Evolutionary conservation across 2,329 filamentous ascomycete genomes (phyloP), one percentile per base, ranked within the genome.

Genomic region (Paecilomyces formosus): DNA sequence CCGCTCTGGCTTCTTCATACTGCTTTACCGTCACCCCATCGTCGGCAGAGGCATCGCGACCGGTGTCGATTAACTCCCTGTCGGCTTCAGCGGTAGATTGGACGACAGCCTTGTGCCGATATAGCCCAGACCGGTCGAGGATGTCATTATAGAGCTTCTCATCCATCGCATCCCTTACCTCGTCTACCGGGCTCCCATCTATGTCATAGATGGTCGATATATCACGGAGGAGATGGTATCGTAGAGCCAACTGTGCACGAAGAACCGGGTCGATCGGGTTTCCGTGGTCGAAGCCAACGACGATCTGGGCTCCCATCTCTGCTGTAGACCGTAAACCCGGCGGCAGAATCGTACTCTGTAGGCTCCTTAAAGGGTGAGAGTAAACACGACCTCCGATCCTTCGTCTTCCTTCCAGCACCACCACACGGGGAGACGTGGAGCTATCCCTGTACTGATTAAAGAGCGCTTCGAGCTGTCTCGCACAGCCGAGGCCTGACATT

Each of bases 221-320:
- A 65, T 88, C 86, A 63, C 86, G 87, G 60, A 99, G 79, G 24
- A 88, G 81, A 72, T 97, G 91, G 70, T 96, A 97, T 15, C 87
- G 87, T 21, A 99, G 82, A 26, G 88, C 89, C 54, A 99, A 82
- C 74, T 99, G 95, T 15, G 90, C 92, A 64, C 94, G 87, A 58
- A 99, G 87, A 60, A 99, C 85, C 54, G 92, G 85, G 70, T 97
- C 95, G 65, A 99, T 78, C 4, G 94, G 94, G 66, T 99, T 99
- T 18, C 95, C 95, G 64, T 90, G 85, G 64, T 97, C 92, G 71
- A 97, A 99, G 0, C 94, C 94, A 33, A 95, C 97, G 61, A 99
- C 92, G 60, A 99, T 97, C 81, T 99, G 96, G 57, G 93, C 94
- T 28, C 94, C 94, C 87, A 97, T 95, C 72, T 99, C 94, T 31